A percentile compares a stretch with the other conserved stretches of the same genome.
phyloP scores from a whole-genome alignment of 345 rosid species.

The Acer yangbiense region DNA sequence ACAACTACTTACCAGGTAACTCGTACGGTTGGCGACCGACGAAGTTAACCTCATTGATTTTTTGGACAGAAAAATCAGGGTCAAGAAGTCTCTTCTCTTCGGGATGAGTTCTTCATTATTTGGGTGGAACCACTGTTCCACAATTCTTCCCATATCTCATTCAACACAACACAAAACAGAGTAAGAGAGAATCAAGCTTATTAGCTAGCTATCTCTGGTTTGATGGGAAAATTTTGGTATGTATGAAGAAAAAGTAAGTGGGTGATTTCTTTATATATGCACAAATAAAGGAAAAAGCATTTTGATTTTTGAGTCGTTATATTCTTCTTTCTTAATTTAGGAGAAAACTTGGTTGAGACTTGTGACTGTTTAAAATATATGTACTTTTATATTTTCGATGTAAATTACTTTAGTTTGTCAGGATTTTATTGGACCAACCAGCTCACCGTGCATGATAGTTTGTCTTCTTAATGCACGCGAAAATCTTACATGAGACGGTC shows the following conservation, averaged over 20 bases:
- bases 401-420: too few relatives aligned
- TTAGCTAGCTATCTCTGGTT: background rate
- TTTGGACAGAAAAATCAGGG: background rate
- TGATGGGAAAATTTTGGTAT: background rate
- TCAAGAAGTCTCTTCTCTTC: background rate
- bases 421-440: too few relatives aligned
- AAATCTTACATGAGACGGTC: too few relatives aligned
- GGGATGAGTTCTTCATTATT: background rate
- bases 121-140: background rate
- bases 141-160: background rate
- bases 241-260: background rate
- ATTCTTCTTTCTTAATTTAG: too few relatives aligned
- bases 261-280: too few relatives aligned
- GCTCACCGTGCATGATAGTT: too few relatives aligned
- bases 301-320: too few relatives aligned
- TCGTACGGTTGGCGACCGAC: slow-evolving; percentile 23
- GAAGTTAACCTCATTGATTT: slow-evolving; percentile 11
- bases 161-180: background rate
- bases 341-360: too few relatives aligned
- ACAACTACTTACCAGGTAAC: slow-evolving; percentile 32
- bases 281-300: too few relatives aligned
- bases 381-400: too few relatives aligned
- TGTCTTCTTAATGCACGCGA: too few relatives aligned
- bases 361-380: too few relatives aligned
- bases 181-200: background rate